Evolutionary conservation across 352 stramenopile species (phyloP), one percentile per base, ranked within the genome.

Genomic region (Pythium phragmitis): DNA sequence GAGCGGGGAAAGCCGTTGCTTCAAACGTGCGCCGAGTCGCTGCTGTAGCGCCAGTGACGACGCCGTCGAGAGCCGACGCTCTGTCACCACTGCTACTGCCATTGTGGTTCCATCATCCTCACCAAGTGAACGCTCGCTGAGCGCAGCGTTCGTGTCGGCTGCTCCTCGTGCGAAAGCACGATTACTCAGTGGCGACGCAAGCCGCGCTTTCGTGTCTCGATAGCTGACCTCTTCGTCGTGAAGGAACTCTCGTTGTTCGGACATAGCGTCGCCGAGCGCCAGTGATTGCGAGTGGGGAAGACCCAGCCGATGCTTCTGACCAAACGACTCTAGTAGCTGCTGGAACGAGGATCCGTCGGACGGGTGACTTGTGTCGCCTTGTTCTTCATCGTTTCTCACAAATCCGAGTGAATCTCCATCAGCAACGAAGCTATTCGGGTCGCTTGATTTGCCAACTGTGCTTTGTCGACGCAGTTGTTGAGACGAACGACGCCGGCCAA

Each of bases 141-240:
- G n/a, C 39, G 26, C 16, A 14, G 16, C 11, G 30, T 57, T 33
- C 12, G 30, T 45, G 13, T 45, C 14, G 16, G 39, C 39, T 41
- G 41, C 16, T 48, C 41, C 26, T 19, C 41, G 19, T 30, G 34
- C n/a, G 14, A 34, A 37, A 23, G 45, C 48, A 5, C 37, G 5
- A 19, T 23, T 34, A 0, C 8, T 56, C 6, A 39, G 30, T 4
- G 58, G 50, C 1, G 60, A 33, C 7, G 49, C 65, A 4, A 69
- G 47, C 4, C 39, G 34, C 9, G 28, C 33, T 7, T 46, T 50
- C 0, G 63, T 63, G 28, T 76, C 57, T 9, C 70, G 37, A 7
- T 81, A 55, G 5, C 70, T 65, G n/a, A 55, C 36, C 12, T 76
- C 67, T 65, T 85, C 79, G 45, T 88, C 76, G 51, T 82, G 65